These are phyloP conservation scores for Dryas octopetala DNA, from an alignment of 306 rosid genomes.

Conservation along the genomic window DNA sequence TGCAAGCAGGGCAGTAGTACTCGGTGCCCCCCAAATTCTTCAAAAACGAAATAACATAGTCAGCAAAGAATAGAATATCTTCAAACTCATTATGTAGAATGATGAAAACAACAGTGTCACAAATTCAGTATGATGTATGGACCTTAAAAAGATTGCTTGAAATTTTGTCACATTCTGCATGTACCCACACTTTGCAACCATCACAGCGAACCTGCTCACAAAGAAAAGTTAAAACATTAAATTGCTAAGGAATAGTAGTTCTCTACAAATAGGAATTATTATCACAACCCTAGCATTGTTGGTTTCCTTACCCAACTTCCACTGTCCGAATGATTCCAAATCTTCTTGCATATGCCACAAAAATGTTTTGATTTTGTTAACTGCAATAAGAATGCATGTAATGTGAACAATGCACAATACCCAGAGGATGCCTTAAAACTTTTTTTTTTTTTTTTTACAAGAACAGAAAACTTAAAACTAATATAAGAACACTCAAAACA, in stretches of 20 bases:
- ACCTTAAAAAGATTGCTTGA: slow-evolving; percentile 84
- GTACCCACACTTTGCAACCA: slow-evolving; percentile 99
- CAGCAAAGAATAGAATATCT: slow-evolving; percentile 35
- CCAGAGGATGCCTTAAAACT: not conserved
- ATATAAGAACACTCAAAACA: slow-evolving; percentile 18
- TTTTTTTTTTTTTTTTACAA: not conserved
- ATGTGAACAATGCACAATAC: slow-evolving; percentile 24
- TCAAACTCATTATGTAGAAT: slow-evolving; percentile 21
- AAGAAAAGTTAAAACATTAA: slow-evolving; percentile 19
- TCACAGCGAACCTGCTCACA: slow-evolving; percentile 90
- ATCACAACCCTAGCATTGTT: slow-evolving; percentile 19
- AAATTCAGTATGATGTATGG: slow-evolving; percentile 26
- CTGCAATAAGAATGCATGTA: slow-evolving; percentile 45
- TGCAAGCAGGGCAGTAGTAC: slow-evolving; percentile 97
- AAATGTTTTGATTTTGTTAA: slow-evolving; percentile 78
- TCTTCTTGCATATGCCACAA: slow-evolving; percentile 98
- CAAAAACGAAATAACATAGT: slow-evolving; percentile 29
- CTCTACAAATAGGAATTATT: slow-evolving; percentile 12
- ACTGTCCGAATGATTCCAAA: slow-evolving; percentile 90
- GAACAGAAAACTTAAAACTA: slow-evolving; percentile 23
- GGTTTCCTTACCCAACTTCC: slow-evolving; percentile 94
- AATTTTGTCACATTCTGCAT: slow-evolving; percentile 92
- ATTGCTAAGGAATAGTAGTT: slow-evolving; percentile 22
- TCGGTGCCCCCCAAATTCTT: slow-evolving; percentile 92
- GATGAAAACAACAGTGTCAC: slow-evolving; percentile 14